Base-by-base conservation (phyloP, 345 rosid species). In the Citrus sp. region DNA sequence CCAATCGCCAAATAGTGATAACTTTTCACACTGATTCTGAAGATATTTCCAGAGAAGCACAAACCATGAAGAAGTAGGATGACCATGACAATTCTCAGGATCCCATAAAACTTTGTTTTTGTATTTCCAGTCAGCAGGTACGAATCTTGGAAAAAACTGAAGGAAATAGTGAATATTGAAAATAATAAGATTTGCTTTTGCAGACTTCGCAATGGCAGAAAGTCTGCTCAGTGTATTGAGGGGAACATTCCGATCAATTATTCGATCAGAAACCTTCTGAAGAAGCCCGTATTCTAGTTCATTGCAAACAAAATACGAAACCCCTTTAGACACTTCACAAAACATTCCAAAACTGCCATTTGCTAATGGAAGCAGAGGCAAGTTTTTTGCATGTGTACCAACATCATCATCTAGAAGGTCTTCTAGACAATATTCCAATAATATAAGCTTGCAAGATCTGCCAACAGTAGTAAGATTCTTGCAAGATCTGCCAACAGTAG, bases 381-480 rank as follows among this genome's bases (percentile, higher is more conserved):
- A 84, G 81, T 88, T 85, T 68, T 73, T 73, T 25, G 85, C 88
- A 83, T 89, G 87, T 42, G 78, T 74, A 80, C 89, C 92, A 81
- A 90, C 94, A 77, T 89, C 90, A 84, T 82, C 86, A 84, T 95
- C 98, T 80, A 94, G 79, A 82, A 95, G 87, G 87, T 95, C 98
- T 77, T 93, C 98, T 54, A 95, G 90, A 84, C 97, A 93, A 86
- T 95, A 95, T 86, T 95, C 98, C 87, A 95, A 80, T 74, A 95
- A 81, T 80, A 90, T 86, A 83, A 92, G 89, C 90, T 88, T 95
- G 78, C 78, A 80, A 38, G 87, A 80, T 83, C 87, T 95, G 83
- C 85, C 79, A 89, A 92, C 79, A 74, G 74, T 80, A 74, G 66
- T 51, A 80, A 93, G 86, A 58, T 64, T 75, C 84, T 82, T 87